A percentile compares a stretch with the other conserved stretches of the same genome.
Evolutionary conservation across 1,139 yeast species (phyloP).

Genomic region (Diutina mesorugosa): DNA sequence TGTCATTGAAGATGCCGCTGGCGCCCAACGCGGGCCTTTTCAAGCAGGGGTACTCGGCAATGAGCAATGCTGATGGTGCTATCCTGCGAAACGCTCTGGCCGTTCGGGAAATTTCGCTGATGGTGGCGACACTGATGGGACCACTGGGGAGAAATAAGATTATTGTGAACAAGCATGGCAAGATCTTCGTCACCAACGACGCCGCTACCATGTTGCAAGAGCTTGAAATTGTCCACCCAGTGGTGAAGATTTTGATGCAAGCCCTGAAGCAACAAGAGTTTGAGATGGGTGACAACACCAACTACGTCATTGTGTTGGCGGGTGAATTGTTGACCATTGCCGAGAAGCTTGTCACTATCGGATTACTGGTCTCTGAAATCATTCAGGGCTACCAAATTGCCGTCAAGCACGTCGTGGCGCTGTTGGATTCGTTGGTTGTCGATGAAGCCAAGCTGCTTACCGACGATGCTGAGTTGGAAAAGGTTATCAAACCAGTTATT

Average conservation of each 20-base stretch:
- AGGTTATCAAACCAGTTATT: constrained; percentile 76
- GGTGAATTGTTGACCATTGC: constrained; percentile 81
- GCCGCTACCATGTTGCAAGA: constrained; percentile 95
- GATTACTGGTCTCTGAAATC: constrained; percentile 81
- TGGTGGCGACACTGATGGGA: constrained; percentile 91
- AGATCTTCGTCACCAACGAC: constrained; percentile 83
- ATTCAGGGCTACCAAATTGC: constrained; percentile 86
- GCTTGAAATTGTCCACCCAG: constrained; percentile 92
- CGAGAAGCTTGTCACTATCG: constrained; percentile 71
- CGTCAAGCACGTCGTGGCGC: constrained; percentile 54
- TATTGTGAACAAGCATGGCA: constrained; percentile 72
- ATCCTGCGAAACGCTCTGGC: constrained; percentile 87
- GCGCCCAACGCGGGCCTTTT: constrained; percentile 91
- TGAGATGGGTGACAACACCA: constrained; percentile 49
- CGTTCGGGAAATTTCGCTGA: constrained; percentile 81
- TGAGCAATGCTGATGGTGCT: constrained; percentile 88
- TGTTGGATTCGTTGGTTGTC: constrained; percentile 53
- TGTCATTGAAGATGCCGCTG: constrained; percentile 86
- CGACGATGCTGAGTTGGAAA: constrained; percentile 45
- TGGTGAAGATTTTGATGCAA: constrained; percentile 90
- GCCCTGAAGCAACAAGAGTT: constrained; percentile 94
- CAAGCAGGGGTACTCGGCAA: constrained; percentile 91
- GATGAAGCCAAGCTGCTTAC: constrained; percentile 49
- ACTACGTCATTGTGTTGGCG: constrained; percentile 49
- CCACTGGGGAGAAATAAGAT: constrained; percentile 97